A percentile compares a stretch with the other conserved stretches of the same genome.
Conservation (phyloP, 805 yeast species). For the Sugiyamaella americana region DNA sequence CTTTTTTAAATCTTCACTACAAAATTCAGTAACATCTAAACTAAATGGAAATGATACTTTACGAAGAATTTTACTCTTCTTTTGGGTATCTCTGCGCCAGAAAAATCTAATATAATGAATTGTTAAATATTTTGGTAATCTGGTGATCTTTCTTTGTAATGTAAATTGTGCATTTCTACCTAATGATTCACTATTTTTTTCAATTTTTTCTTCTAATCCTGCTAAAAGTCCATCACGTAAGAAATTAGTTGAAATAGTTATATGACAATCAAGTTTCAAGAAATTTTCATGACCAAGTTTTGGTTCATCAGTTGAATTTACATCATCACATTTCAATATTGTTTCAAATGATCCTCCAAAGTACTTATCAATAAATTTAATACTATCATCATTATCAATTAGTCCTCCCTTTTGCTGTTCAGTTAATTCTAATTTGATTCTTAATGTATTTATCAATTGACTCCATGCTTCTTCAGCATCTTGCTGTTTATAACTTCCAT, state of each 20-base stretch:
- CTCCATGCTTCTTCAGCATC: constrained; percentile 97
- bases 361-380: constrained; percentile 43
- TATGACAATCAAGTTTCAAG: constrained; percentile 81
- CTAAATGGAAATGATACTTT: constrained; percentile 87
- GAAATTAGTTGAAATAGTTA: constrained; percentile 77
- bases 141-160: constrained; percentile 51
- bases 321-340: constrained; percentile 53
- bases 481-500: constrained; percentile 83
- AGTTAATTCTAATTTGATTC: constrained; percentile 34
- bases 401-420: no score
- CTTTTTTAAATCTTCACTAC: constrained; percentile 68
- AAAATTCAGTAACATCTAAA: constrained; percentile 76
- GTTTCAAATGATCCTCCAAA: constrained; percentile 64
- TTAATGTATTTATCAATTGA: constrained; percentile 55
- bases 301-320: constrained; percentile 38
- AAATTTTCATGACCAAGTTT: constrained; percentile 49
- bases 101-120: constrained; percentile 92
- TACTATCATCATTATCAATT: constrained; percentile 29
- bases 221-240: constrained; percentile 75
- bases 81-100: constrained; percentile 89
- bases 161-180: constrained; percentile 67
- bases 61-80: constrained; percentile 88
- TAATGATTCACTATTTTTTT: constrained; percentile 67
- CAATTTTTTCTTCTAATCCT: constrained; percentile 69
- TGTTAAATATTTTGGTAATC: constrained; percentile 80